These are phyloP conservation scores for Colletotrichum endophyticum DNA, from an alignment of 2,329 filamentous ascomycete genomes.

Conservation along the genomic window DNA sequence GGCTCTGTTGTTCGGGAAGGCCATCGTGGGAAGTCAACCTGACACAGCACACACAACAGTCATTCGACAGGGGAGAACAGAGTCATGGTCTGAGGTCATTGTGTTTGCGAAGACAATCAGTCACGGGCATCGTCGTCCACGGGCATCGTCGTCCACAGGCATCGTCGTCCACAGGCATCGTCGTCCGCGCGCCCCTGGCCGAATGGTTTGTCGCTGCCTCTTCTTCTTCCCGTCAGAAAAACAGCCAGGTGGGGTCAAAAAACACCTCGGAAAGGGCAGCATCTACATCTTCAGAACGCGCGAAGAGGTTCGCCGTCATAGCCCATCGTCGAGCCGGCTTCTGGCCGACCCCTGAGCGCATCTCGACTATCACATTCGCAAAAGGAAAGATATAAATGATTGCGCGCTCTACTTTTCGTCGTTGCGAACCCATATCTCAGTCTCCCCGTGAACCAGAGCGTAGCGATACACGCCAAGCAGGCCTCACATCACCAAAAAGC, in stretches of 20 bases:
- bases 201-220: fast-evolving
- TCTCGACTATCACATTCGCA: background rate
- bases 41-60: fast-evolving
- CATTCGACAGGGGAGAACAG: fast-evolving
- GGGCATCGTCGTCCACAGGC: no score
- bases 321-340: background rate
- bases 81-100: background rate
- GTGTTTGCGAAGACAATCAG: background rate
- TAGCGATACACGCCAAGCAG: background rate
- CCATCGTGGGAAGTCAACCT: background rate
- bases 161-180: no score
- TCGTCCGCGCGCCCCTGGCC: background rate
- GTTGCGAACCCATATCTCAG: fast-evolving
- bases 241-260: background rate
- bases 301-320: background rate
- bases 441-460: background rate
- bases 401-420: fast-evolving
- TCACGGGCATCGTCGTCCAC: background rate
- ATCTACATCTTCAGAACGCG: background rate
- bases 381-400: background rate
- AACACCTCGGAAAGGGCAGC: fast-evolving
- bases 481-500: background rate
- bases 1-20: background rate
- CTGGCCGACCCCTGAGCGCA: background rate
- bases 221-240: background rate